Percentiles rank a stretch among this genome's conserved stretches.
Conservation (phyloP, 176 grass and related monocot genomes). For the Avena insularis region DNA sequence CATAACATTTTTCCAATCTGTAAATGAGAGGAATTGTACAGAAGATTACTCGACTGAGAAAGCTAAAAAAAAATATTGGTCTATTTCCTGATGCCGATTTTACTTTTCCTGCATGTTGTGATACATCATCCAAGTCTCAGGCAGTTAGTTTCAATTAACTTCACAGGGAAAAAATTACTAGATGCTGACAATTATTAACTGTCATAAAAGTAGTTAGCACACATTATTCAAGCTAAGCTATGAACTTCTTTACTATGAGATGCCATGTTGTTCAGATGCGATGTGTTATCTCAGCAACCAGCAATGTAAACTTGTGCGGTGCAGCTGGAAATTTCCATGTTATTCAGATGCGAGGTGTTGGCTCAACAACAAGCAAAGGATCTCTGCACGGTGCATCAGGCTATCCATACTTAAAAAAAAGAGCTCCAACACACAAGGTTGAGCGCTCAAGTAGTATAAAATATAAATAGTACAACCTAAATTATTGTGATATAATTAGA, state of each 20-base stretch:
- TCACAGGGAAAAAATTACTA: background rate
- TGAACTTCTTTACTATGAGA: background rate
- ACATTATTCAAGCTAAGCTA: background rate
- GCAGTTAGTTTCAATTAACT: background rate
- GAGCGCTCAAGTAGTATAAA: slow-evolving; percentile 19
- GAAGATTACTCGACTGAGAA: background rate
- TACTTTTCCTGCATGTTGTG: background rate
- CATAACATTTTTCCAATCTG: slow-evolving; percentile 19
- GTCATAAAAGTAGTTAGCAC: too few species aligned
- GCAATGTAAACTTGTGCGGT: slow-evolving; percentile 25
- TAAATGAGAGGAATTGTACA: background rate
- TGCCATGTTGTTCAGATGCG: slow-evolving; percentile 36
- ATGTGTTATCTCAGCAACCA: slow-evolving; percentile 32
- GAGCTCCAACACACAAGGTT: slow-evolving; percentile 40
- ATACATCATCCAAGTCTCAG: background rate
- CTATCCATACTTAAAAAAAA: slow-evolving; percentile 31
- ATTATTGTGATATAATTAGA: background rate
- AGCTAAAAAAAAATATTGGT: background rate
- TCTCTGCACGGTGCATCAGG: slow-evolving; percentile 40
- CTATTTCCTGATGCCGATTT: background rate
- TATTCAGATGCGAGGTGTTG: slow-evolving; percentile 40
- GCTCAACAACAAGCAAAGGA: slow-evolving; percentile 35
- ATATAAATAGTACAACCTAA: background rate
- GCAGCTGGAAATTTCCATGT: slow-evolving; percentile 38
- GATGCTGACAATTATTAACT: too few species aligned